These are phyloP conservation scores for Pinus tabuliformis DNA, from an alignment of 75 land plant genomes.

Conservation along the genomic window DNA sequence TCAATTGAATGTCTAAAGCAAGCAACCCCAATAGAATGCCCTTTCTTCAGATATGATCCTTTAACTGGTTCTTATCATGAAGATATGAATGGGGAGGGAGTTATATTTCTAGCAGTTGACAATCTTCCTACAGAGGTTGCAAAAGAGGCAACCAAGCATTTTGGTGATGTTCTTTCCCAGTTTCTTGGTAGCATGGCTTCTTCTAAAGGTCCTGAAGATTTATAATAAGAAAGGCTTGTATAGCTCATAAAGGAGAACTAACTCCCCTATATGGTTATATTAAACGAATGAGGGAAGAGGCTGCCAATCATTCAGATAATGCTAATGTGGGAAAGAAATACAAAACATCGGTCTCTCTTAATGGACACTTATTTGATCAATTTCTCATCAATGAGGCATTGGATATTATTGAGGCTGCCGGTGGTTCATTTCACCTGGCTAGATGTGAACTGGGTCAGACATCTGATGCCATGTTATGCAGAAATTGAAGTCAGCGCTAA, in stretches of 20 bases:
- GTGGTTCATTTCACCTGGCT: too few relatives aligned
- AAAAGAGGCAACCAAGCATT: conserved; percentile 94
- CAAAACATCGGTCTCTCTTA: too few relatives aligned
- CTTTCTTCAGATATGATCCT: conserved; percentile 95
- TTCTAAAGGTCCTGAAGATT: conserved; percentile 31
- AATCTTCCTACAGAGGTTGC: conserved; percentile 97
- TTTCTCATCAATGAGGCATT: too few relatives aligned
- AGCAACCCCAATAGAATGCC: conserved; percentile 74
- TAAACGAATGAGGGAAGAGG: conserved; percentile 53
- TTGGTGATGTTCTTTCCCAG: conserved; percentile 84
- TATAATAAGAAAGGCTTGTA: conserved; percentile 77
- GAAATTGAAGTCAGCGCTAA: too few relatives aligned
- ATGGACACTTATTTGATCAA: too few relatives aligned
- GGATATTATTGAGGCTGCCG: too few relatives aligned
- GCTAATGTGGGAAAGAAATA: too few relatives aligned
- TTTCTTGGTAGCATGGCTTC: conserved; percentile 74
- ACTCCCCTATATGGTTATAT: conserved; percentile 81
- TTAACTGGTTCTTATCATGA: conserved; percentile 47
- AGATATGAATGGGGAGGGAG: conserved; percentile 84
- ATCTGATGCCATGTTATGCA: too few relatives aligned
- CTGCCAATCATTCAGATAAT: too few relatives aligned
- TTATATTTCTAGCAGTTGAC: conserved; percentile 82
- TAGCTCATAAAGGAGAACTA: conserved; percentile 76
- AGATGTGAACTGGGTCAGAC: too few relatives aligned
- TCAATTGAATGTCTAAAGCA: conserved; percentile 82